These are phyloP conservation scores for Phanerodontia chrysosporium DNA, from an alignment of 768 basidiomycete genomes.

Conservation along the genomic window DNA sequence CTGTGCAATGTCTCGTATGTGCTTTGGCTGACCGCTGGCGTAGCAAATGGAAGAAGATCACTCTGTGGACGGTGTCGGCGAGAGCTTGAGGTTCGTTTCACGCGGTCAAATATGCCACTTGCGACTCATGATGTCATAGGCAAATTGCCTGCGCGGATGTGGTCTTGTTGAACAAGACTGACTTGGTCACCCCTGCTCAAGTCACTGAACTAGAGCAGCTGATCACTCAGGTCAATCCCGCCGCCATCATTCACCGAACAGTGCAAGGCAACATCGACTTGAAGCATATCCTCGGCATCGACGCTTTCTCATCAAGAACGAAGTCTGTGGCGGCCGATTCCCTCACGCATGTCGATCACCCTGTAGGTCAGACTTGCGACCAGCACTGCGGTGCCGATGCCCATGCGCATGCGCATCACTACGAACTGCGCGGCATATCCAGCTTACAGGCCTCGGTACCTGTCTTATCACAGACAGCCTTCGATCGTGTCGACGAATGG, in stretches of 20 bases:
- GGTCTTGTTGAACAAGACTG: conserved; percentile 87
- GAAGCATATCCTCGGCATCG: conserved; percentile 69
- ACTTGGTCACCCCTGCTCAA: conserved; percentile 52
- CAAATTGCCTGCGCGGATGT: conserved; percentile 94
- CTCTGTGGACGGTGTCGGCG: conserved; percentile 60
- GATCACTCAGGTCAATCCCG: conserved; percentile 77
- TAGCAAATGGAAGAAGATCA: conserved; percentile 88
- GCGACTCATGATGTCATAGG: conserved; percentile 36
- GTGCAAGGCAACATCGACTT: conserved; percentile 72
- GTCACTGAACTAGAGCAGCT: conserved; percentile 49
- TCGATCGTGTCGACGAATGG: conserved; percentile 68
- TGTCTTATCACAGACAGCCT: conserved; percentile 41
- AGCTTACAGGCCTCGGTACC: conserved; percentile 73
- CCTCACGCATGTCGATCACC: not conserved
- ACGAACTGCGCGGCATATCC: conserved; percentile 78
- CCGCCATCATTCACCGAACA: conserved; percentile 70
- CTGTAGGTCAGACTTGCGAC: conserved; percentile 22
- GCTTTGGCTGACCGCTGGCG: not conserved
- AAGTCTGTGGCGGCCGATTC: conserved; percentile 18
- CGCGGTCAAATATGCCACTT: not conserved
- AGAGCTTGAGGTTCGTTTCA: conserved; percentile 66
- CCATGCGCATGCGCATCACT: conserved; percentile 42
- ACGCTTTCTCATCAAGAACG: conserved; percentile 65
- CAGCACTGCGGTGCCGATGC: conserved; percentile 26
- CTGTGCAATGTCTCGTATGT: not conserved